Evolutionary conservation across 805 yeast species (phyloP), one percentile per base, ranked within the genome.

Genomic region (Hanseniaspora lindneri): DNA sequence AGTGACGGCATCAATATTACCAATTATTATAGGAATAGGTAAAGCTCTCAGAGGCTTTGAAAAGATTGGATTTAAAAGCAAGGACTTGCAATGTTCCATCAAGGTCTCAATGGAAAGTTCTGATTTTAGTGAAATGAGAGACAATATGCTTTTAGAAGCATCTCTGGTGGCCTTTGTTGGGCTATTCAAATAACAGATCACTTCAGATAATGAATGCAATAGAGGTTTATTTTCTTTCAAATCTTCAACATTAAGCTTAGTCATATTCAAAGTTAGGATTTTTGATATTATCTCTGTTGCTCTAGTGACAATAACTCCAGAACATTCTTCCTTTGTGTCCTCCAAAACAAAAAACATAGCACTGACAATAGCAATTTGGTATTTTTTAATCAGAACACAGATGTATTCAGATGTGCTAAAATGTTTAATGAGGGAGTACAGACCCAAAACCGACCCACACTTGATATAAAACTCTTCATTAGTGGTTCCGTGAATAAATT

Each of bases 1-100:
- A 0, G 95, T 80, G n/a, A 92, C 84, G 1, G 97, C 97, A 63
- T 92, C 97, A 53, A 92, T 88, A 61, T 92, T 88, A 32, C 98
- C 98, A 50, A 92, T 92, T 66, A 94, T 98, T 95, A 89, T 92
- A 4, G 95, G 92, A 67, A 94, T 92, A 0, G 99, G 98, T 53
- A 92, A 70, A 0, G 99, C 99, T 54, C 99, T 73, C 51, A 92
- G 66, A 0, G 99, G 99, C 60, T 92, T 92, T 3, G 95, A 95
- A 68, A 92, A 94, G 20, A 92, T 92, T 6, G 99, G 97, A 0
- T 94, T 83, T 41, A 92, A 66, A 25, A 94, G 67, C 23, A 88
- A 76, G 41, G 77, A 80, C 56, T 87, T 85, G 47, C 94, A 88
- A 17, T 89, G 88, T 4, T 79, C 76, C 63, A 94, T 79, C 56